A percentile compares a stretch with the other conserved stretches of the same genome.
Evolutionary conservation across 768 basidiomycete genomes (phyloP).

Genomic region (Gautieria morchelliformis): DNA sequence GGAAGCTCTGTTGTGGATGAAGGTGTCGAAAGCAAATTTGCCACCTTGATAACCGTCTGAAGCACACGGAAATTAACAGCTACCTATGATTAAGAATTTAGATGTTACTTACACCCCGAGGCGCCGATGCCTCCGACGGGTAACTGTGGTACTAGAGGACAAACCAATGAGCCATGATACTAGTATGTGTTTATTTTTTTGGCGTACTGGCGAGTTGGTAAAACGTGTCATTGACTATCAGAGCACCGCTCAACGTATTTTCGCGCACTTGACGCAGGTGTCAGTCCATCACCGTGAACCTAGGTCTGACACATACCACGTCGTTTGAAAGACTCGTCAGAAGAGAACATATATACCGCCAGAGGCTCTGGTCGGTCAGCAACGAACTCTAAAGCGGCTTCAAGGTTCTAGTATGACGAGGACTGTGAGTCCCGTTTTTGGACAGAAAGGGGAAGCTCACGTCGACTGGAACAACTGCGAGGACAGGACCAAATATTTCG

Average conservation of each 20-base stretch:
- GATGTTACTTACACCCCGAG: constrained; percentile 51
- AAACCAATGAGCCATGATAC: constrained; percentile 42
- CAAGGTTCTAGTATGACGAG: constrained; percentile 31
- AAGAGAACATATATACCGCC: constrained; percentile 71
- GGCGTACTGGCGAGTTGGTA: constrained; percentile 47
- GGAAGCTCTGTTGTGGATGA: constrained; percentile 64
- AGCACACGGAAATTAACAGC: neutral
- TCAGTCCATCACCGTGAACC: neutral
- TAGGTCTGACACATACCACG: constrained; percentile 35
- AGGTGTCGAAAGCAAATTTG: constrained; percentile 66
- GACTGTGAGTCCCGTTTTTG: neutral
- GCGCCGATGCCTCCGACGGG: constrained; percentile 70
- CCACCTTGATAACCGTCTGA: constrained; percentile 64
- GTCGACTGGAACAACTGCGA: constrained; percentile 63
- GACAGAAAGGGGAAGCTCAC: constrained; percentile 15
- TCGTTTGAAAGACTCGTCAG: constrained; percentile 45
- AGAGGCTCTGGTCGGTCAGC: constrained; percentile 57
- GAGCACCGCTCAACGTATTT: constrained; percentile 64
- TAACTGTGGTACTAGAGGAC: constrained; percentile 40
- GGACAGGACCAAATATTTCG: constrained; percentile 77
- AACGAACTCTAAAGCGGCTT: constrained; percentile 64
- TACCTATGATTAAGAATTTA: neutral
- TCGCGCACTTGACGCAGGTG: constrained; percentile 40
- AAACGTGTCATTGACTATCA: constrained; percentile 61
- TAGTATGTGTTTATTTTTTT: constrained; percentile 24